phyloP scores from a whole-genome alignment of 192 early-diverging fungal species.

The Lobosporangium transversale region DNA sequence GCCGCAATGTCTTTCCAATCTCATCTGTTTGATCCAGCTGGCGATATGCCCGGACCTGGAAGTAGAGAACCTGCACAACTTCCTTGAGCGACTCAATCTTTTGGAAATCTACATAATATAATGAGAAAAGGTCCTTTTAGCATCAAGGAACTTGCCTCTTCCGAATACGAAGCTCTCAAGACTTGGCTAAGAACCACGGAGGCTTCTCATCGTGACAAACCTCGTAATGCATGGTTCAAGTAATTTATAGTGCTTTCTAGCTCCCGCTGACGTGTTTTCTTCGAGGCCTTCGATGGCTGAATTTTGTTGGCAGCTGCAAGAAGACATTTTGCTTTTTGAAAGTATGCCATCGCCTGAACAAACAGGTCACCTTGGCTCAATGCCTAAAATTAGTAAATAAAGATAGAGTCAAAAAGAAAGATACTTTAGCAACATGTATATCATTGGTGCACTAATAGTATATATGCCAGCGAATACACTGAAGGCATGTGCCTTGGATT shows the following conservation, averaged over 20 bases:
- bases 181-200: neutral
- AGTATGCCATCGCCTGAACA: constrained; percentile 28
- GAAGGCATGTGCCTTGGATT: no score
- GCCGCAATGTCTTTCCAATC: neutral
- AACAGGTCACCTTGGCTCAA: constrained; percentile 36
- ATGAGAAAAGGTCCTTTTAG: neutral
- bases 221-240: neutral
- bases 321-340: constrained; percentile 34
- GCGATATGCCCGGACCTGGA: constrained; percentile 13
- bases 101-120: constrained; percentile 9
- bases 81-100: constrained; percentile 24
- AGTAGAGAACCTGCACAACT: constrained; percentile 31
- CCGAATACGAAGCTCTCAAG: no score
- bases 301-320: constrained; percentile 2
- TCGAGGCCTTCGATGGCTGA: neutral
- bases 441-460: no score
- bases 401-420: neutral
- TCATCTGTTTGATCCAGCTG: constrained; percentile 1
- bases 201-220: neutral
- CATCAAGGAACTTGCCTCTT: no score
- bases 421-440: neutral
- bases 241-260: neutral
- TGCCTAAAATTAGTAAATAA: neutral
- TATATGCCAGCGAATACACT: no score
- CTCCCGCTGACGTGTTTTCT: neutral